Conservation (phyloP, 768 basidiomycete genomes). For the Saitozyma podzolica region DNA sequence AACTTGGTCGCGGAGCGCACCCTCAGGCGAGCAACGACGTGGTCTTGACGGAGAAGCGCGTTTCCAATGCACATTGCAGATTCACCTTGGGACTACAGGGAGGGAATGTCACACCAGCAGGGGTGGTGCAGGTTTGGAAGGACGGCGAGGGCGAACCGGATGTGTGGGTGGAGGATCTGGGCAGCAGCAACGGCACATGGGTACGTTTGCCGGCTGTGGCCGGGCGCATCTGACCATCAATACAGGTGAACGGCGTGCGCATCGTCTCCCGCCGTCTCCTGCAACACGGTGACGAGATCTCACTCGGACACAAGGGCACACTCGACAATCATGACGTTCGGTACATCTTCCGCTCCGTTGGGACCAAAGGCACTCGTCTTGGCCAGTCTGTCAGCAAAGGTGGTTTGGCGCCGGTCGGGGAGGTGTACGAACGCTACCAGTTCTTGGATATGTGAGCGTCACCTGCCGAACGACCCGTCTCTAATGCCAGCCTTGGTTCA, state of each 20-base stretch:
- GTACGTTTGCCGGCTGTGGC: constrained; percentile 29
- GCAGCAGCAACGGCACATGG: constrained; percentile 73
- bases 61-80: constrained; percentile 47
- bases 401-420: constrained; percentile 44
- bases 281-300: constrained; percentile 79
- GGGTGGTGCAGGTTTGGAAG: constrained; percentile 29
- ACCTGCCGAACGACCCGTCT: background rate
- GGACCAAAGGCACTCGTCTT: constrained; percentile 19
- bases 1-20: constrained; percentile 46
- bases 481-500: constrained; percentile 64
- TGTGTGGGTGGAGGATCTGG: constrained; percentile 50
- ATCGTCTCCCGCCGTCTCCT: constrained; percentile 65
- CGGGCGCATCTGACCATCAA: background rate
- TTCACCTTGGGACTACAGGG: constrained; percentile 42
- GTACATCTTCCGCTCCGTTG: constrained; percentile 49
- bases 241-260: constrained; percentile 67
- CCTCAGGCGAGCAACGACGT: constrained; percentile 41
- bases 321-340: constrained; percentile 59
- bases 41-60: constrained; percentile 39
- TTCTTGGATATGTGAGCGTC: constrained; percentile 45
- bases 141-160: constrained; percentile 45
- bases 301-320: constrained; percentile 67
- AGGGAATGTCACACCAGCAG: constrained; percentile 17
- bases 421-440: constrained; percentile 54
- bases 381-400: constrained; percentile 27